A percentile compares a stretch with the other conserved stretches of the same genome.
phyloP scores from a whole-genome alignment of 2,329 filamentous ascomycete species.

The Epichloe sylvatica region DNA sequence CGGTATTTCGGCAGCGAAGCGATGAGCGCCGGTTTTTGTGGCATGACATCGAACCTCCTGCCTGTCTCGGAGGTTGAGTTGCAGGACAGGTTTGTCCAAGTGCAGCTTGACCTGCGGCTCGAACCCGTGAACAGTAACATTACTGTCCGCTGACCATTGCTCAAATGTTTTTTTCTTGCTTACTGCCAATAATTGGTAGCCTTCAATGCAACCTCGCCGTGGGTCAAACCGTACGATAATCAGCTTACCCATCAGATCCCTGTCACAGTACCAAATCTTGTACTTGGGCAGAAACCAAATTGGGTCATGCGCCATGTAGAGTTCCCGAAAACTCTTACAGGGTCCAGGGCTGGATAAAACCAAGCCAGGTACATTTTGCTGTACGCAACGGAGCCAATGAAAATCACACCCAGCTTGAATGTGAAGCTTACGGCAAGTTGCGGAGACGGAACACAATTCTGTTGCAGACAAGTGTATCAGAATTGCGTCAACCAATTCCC shows the following conservation, averaged over 20 bases:
- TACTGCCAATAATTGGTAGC: conserved; percentile 59
- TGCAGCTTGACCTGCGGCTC: conserved; percentile 56
- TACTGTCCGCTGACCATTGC: conserved; percentile 49
- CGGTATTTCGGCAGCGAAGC: conserved; percentile 36
- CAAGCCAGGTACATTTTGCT: conserved; percentile 48
- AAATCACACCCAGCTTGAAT: conserved; percentile 49
- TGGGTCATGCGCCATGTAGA: conserved; percentile 62
- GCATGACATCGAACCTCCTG: conserved; percentile 11
- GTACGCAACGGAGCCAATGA: conserved; percentile 59
- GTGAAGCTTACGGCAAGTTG: conserved; percentile 48
- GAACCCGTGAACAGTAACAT: conserved; percentile 60
- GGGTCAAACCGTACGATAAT: conserved; percentile 67
- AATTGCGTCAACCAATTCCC: conserved; percentile 63
- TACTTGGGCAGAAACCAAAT: conserved; percentile 72
- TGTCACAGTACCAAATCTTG: conserved; percentile 78
- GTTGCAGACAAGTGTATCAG: conserved; percentile 49
- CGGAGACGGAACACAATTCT: conserved; percentile 47
- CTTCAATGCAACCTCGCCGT: conserved; percentile 61
- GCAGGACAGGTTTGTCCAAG: conserved; percentile 57
- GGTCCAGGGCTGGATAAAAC: conserved; percentile 41
- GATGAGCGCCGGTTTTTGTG: conserved; percentile 16
- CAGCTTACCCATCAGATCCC: conserved; percentile 57
- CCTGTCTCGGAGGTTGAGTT: conserved; percentile 28
- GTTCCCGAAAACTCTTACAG: conserved; percentile 49
- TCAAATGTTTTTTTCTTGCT: conserved; percentile 39